Evolutionary conservation across 2,329 filamentous ascomycete genomes (phyloP).

Genomic region (Raffaelea arxii): DNA sequence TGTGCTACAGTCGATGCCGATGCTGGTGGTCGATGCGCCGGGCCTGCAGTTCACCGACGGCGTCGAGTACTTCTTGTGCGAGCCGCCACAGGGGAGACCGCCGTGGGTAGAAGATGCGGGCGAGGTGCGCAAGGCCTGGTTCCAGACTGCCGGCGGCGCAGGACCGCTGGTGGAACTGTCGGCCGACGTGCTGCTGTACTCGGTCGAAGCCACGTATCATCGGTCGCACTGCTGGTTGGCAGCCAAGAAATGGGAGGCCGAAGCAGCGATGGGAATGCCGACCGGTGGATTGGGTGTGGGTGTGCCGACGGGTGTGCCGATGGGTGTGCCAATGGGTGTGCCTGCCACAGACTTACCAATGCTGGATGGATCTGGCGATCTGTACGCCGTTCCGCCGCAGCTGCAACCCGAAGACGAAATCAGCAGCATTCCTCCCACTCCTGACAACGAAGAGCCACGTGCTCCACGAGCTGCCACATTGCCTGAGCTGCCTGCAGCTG

Average conservation of each 20-base stretch:
- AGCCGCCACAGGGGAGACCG: slow-evolving; percentile 60
- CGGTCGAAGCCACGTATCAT: slow-evolving; percentile 50
- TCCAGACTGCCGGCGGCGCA: slow-evolving; percentile 56
- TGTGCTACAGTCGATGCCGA: slow-evolving; percentile 66
- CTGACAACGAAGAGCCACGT: no score
- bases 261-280: background rate
- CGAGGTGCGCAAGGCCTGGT: slow-evolving; percentile 60
- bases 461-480: no score
- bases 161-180: slow-evolving; percentile 48
- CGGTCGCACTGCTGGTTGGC: slow-evolving; percentile 48
- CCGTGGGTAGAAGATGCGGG: slow-evolving; percentile 64
- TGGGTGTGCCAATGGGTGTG: no score
- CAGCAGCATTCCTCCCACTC: no score
- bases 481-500: no score
- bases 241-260: slow-evolving; percentile 34
- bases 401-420: no score
- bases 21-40: slow-evolving; percentile 68
- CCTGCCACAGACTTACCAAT: no score
- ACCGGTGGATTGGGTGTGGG: no score
- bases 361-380: no score
- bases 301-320: no score
- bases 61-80: slow-evolving; percentile 75
- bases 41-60: slow-evolving; percentile 58
- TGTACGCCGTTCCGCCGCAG: no score
- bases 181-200: slow-evolving; percentile 50